Evolutionary conservation across 2,329 filamentous ascomycete genomes (phyloP).

Genomic region (Pseudopyrenochaeta lycopersici): DNA sequence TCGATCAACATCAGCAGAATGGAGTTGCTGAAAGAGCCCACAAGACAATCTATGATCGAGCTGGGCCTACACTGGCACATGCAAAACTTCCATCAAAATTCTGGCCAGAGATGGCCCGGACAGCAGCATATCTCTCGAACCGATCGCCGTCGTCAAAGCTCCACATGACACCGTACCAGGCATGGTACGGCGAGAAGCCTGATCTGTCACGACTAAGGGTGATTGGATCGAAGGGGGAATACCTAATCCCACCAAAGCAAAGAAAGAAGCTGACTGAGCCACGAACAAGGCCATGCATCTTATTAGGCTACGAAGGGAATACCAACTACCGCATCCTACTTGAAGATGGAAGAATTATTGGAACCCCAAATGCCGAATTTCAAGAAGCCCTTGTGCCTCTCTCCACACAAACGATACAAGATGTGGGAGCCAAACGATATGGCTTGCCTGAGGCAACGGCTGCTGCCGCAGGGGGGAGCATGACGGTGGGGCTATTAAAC

Average conservation of each 20-base stretch:
- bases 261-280: slow-evolving; percentile 14
- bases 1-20: no score
- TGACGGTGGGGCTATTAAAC: neutral
- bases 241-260: slow-evolving; percentile 8
- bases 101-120: no score
- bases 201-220: slow-evolving; percentile 10
- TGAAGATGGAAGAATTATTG: slow-evolving; percentile 13
- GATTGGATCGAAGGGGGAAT: slow-evolving; percentile 9
- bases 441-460: slow-evolving; percentile 17
- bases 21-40: no score
- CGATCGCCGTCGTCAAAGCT: no score
- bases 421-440: slow-evolving; percentile 15
- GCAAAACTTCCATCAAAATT: no score
- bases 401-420: slow-evolving; percentile 16
- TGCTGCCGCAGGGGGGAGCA: slow-evolving; percentile 13
- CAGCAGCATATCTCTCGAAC: no score
- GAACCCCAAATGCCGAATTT: slow-evolving; percentile 1
- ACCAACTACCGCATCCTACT: slow-evolving; percentile 17
- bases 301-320: slow-evolving; percentile 15
- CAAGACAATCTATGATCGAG: no score
- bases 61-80: no score
- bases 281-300: slow-evolving; percentile 11
- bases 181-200: no score
- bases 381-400: slow-evolving; percentile 13
- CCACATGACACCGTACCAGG: no score